phyloP scores from a whole-genome alignment of 306 rosid genomes.

The Erythrophleum fordii region DNA sequence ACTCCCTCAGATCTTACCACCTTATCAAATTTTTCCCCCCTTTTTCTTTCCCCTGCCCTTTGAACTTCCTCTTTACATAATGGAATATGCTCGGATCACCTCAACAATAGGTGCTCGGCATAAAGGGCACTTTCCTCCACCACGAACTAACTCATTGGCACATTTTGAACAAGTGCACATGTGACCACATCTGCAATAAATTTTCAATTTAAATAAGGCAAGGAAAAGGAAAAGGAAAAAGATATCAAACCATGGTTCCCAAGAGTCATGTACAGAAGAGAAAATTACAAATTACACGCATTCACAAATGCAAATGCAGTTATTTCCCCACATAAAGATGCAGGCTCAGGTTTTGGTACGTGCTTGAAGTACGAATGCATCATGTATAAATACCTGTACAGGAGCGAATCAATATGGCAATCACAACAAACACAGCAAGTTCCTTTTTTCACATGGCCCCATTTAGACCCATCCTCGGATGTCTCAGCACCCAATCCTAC shows the following conservation, averaged over 20 bases:
- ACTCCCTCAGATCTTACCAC: constrained; percentile 45
- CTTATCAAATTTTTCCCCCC: not conserved
- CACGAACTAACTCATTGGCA: constrained; percentile 91
- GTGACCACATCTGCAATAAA: constrained; percentile 91
- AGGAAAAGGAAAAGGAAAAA: constrained; percentile 18
- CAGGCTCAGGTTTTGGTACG: constrained; percentile 2
- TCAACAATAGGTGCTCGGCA: constrained; percentile 98
- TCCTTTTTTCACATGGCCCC: constrained; percentile 98
- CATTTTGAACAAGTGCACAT: constrained; percentile 99
- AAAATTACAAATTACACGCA: not conserved
- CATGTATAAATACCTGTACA: constrained; percentile 78
- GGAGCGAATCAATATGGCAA: constrained; percentile 92
- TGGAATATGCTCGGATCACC: constrained; percentile 99
- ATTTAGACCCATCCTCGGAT: constrained; percentile 94
- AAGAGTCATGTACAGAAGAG: not conserved
- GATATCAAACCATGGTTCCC: constrained; percentile 5
- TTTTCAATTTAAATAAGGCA: constrained; percentile 19
- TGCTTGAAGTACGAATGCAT: not conserved
- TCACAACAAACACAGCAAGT: constrained; percentile 99
- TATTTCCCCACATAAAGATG: not conserved
- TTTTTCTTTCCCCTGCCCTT: constrained; percentile 41
- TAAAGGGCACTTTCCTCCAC: constrained; percentile 99
- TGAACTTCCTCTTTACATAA: constrained; percentile 76
- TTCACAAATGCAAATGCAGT: constrained; percentile 50
- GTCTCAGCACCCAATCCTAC: constrained; percentile 82